Percentiles rank a stretch among this genome's conserved stretches.
These are phyloP conservation scores for Rosa hybrid DNA, from an alignment of 331 rosid genomes.

Conservation along the genomic window DNA sequence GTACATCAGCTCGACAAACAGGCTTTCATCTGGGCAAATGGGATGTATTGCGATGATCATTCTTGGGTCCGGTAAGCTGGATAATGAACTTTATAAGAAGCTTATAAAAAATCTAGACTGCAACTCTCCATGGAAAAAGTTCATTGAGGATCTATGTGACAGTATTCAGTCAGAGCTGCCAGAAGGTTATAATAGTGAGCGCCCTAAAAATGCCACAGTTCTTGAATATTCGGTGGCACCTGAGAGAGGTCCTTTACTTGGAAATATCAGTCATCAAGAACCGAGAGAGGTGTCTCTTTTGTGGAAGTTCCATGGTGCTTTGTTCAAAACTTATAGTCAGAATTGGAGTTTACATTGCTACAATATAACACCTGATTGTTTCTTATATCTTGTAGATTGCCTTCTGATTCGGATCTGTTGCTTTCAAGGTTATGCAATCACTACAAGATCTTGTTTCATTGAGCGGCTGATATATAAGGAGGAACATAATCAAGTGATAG, in stretches of 20 bases:
- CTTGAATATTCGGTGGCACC: too few relatives aligned
- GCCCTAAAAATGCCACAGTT: too few relatives aligned
- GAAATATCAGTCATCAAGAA: conserved; percentile 4
- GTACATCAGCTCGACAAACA: conserved; percentile 9
- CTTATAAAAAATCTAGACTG: conserved; percentile 10
- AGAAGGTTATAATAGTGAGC: too few relatives aligned
- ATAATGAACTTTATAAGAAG: conserved; percentile 5
- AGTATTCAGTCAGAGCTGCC: neutral
- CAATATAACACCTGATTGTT: conserved; percentile 6
- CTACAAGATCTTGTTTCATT: conserved; percentile 11
- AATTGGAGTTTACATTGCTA: neutral
- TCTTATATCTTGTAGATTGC: conserved; percentile 17
- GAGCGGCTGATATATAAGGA: conserved; percentile 20
- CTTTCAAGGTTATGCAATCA: neutral
- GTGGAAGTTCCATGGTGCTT: neutral
- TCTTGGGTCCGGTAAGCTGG: conserved; percentile 38
- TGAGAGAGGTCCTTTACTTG: neutral
- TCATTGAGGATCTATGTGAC: conserved; percentile 31
- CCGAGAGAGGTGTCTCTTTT: neutral
- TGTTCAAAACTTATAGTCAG: neutral
- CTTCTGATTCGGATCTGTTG: neutral
- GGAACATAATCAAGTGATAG: conserved; percentile 1
- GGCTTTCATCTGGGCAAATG: conserved; percentile 40
- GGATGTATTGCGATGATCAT: conserved; percentile 50
- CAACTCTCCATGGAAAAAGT: conserved; percentile 42